Percentiles rank a stretch among this genome's conserved stretches.
Evolutionary conservation across 306 rosid species (phyloP).

Genomic region (Lathyrus oleraceus): DNA sequence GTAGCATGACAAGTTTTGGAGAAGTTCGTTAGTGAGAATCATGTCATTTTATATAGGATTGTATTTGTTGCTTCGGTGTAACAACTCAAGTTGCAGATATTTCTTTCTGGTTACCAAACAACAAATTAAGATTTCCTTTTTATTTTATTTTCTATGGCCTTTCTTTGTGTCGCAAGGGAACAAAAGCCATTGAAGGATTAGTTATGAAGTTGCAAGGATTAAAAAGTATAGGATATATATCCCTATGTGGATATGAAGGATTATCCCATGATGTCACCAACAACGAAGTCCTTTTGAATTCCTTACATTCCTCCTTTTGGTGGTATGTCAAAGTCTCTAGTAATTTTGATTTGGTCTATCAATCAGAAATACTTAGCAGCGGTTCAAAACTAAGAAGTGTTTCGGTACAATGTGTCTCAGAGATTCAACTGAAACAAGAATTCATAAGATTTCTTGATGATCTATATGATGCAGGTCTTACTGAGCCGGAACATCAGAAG

Average conservation of each 20-base stretch:
- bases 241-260: slow-evolving; percentile 26
- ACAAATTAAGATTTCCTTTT: neutral
- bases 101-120: neutral
- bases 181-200: slow-evolving; percentile 24
- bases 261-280: slow-evolving; percentile 16
- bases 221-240: too few relatives aligned
- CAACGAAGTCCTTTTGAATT: too few relatives aligned
- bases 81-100: too few relatives aligned
- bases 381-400: slow-evolving; percentile 7
- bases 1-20: too few relatives aligned
- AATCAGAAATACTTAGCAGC: neutral
- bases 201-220: neutral
- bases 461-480: too few relatives aligned
- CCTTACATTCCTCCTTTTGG: too few relatives aligned
- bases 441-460: neutral
- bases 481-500: too few relatives aligned
- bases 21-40: neutral
- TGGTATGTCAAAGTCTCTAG: too few relatives aligned
- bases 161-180: slow-evolving; percentile 10
- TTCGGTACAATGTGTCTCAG: neutral
- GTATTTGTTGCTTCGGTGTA: neutral
- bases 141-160: too few relatives aligned
- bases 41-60: neutral
- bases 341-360: neutral
- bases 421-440: neutral